Evolutionary conservation across 306 rosid genomes (phyloP).

Genomic region (Pterocarpus santalinus): DNA sequence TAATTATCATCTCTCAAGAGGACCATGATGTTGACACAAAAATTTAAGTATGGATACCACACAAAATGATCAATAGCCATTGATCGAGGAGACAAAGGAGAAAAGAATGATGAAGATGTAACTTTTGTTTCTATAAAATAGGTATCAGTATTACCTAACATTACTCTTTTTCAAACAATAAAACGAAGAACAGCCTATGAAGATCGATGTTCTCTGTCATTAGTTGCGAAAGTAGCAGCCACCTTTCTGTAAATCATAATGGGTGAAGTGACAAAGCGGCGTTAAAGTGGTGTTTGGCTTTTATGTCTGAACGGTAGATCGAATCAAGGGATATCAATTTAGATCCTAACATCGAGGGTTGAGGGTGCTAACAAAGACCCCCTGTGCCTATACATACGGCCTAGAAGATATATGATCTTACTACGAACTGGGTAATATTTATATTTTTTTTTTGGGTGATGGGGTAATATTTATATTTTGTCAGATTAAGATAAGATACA

Average conservation of each 20-base stretch:
- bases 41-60: neutral
- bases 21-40: constrained; percentile 6
- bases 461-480: constrained; percentile 6
- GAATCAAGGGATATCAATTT: constrained; percentile 5
- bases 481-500: constrained; percentile 8
- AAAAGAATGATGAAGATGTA: neutral
- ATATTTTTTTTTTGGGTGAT: neutral
- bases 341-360: neutral
- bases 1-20: neutral
- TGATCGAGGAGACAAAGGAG: neutral
- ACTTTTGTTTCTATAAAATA: neutral
- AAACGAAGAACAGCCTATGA: neutral
- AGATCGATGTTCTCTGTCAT: neutral
- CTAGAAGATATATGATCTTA: neutral
- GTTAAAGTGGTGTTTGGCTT: neutral
- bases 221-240: neutral
- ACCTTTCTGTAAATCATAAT: neutral
- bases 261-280: constrained; percentile 23
- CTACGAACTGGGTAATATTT: neutral
- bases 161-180: neutral
- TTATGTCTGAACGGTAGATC: neutral
- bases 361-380: neutral
- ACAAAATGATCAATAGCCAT: neutral
- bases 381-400: neutral
- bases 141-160: neutral